Evolutionary conservation across 2,329 filamentous ascomycete genomes (phyloP), one percentile per base, ranked within the genome.

Genomic region (Xylariaceae sp.): DNA sequence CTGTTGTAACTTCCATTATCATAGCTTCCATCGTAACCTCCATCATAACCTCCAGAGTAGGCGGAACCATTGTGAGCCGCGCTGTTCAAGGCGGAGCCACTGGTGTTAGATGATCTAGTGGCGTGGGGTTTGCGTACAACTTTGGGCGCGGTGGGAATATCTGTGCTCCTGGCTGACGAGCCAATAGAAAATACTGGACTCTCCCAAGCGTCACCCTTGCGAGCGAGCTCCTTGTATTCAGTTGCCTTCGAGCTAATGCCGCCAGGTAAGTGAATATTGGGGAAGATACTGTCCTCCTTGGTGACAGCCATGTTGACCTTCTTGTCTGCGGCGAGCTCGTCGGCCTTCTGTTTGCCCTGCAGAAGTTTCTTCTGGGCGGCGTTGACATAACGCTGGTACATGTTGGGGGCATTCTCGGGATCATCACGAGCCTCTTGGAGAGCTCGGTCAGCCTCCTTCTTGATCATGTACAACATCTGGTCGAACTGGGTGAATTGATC

Each of bases 171-270:
- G 48, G 80, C 75, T 11, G 91, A 90, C 39, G 74, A 80, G 42
- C 94, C 92, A 60, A 97, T 86, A 52, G 83, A 86, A 75, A 99
- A 99, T 63, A 99, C 83, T 10, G 92, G 90, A 53, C 88, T 95
- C 76, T 96, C 87, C 94, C 94, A 99, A 69, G 84, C 86, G 48
- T 96, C 88, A 45, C 94, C 94, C 81, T 94, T 90, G 58, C 76
- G 77, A 9, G 92, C 89, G 50, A 96, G 78, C 18, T 96, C 83
- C 73, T 84, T 89, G 79, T 95, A 97, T 70, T 96, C 90, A 19
- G 89, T 95, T 10, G 92, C 91, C 81, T 96, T 96, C 74, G 83
- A 85, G 60, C 88, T 94, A 67, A 96, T 92, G 48, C 90, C 91
- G 31, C 88, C 88, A 22, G 91, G 90, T 6, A 99, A 78, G 49